Base-by-base conservation (phyloP, 345 rosid genomes). In the Crucihimalaya himalaica region DNA sequence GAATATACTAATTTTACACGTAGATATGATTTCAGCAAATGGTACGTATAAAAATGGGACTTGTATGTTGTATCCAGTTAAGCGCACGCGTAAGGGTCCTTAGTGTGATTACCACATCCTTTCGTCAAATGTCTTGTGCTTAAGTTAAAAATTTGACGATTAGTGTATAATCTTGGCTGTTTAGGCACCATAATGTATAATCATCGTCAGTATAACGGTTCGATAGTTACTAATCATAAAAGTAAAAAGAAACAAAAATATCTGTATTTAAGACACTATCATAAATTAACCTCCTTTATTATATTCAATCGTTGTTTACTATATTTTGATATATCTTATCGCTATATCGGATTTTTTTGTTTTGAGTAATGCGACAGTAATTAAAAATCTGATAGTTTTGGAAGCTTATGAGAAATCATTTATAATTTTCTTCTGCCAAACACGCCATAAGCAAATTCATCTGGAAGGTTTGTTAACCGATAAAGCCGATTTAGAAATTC, bases 1-100 rank as follows among this genome's bases (percentile, higher is more conserved):
- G n/a, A 20, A 20, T 50, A 9, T 58, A 71, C 4, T 35, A 34
- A 1, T 47, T 71, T n/a, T 18, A 51, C 47, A 58, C 48, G 66
- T 69, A 59, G 52, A 0, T 56, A 29, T 55, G 4, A 6, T 29
- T 23, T 37, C 14, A 20, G 0, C 5, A 20, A 42, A 8, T 62
- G 25, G 43, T 47, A 31, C 45, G 77, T 56, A 64, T 53, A 50
- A 27, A 27, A 62, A 52, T 14, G 32, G 9, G 59, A 18, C 53
- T 39, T 62, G 62, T 39, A 45, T 2, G 10, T 18, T 46, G 51
- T 46, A 6, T 27, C 61, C 43, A 51, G 5, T 39, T 37, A 55
- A 34, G 37, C 66, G 27, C 64, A 73, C 57, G 70, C 53, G 70
- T 42, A 39, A 42, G 9, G 66, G 28, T 7, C 31, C 1, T 42